Base-by-base conservation (phyloP, 1,284 basidiomycete species). In the Xanthoconium separans region DNA sequence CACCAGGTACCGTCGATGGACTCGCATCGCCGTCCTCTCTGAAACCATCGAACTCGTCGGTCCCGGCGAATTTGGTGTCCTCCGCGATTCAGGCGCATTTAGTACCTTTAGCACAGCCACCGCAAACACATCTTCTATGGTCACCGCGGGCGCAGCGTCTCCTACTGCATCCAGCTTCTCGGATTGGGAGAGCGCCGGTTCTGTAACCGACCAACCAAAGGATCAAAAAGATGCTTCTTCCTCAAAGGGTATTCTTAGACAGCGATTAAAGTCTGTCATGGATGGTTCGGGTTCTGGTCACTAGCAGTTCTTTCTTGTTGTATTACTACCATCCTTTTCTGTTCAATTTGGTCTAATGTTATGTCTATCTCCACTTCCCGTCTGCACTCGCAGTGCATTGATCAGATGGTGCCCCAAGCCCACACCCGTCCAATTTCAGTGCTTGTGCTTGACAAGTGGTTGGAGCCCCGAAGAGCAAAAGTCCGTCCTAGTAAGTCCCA, bases 381-480 rank as follows among this genome's bases (percentile, higher is more conserved):
- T 95, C 95, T 15, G 89, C 89, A 61, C 91, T 92, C 3, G 92
- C 85, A 10, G 93, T 95, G 47, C n/a, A n/a, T n/a, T n/a, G n/a
- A n/a, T n/a, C n/a, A n/a, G n/a, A n/a, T n/a, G n/a, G n/a, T n/a
- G n/a, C n/a, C n/a, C n/a, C n/a, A n/a, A n/a, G n/a, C n/a, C n/a
- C n/a, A n/a, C 4, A 2, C 22, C 2, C 2, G 22, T 22, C 22
- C 22, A 22, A 2, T 22, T 22, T 22, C 22, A 4, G 22, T 22
- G 22, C 22, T 22, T 22, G 4, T 22, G 4, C 22, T 22, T 22
- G 22, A 22, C n/a, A n/a, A n/a, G n/a, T n/a, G n/a, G n/a, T n/a
- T n/a, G n/a, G n/a, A n/a, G n/a, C n/a, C n/a, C n/a, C n/a, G n/a
- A n/a, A n/a, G n/a, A n/a, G n/a, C n/a, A n/a, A n/a, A n/a, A n/a